Base-by-base conservation (phyloP, 495 filamentous ascomycete species). In the Aspergillus nanangensis region DNA sequence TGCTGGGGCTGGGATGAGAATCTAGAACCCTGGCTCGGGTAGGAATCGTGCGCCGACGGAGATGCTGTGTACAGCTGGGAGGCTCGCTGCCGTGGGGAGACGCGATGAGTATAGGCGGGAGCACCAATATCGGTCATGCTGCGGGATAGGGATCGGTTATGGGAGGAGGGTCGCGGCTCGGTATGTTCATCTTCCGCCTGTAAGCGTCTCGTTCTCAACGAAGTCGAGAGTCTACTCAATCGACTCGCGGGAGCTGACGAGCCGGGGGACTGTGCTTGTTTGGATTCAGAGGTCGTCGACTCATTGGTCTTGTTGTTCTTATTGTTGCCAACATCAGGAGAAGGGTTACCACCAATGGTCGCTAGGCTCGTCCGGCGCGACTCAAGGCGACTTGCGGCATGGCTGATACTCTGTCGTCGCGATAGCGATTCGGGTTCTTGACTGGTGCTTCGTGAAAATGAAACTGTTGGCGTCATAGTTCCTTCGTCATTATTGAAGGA, bases 341-440 rank as follows among this genome's bases (percentile, higher is more conserved):
- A 43, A 19, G 39, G 14, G 38, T 45, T 48, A 18, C 15, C 42
- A 23, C 66, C 72, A 10, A 69, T 51, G 39, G 72, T 72, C 14
- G 84, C 67, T 38, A 86, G 59, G 36, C 79, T 88, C 38, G 71
- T 72, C 41, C 90, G 76, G 51, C 83, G 81, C 38, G 86, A 83
- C 60, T 92, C 88, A 24, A 87, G 71, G 14, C 86, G 82, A 52
- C 81, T 83, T 33, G 82, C 67, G 8, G 84, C 75, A 51, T 88
- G 79, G 9, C n/a, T n/a, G n/a, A 74, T 85, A 70, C 71, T 59
- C 60, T 72, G 43, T 65, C 56, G 60, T 27, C 59, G 57, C 33
- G 56, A 43, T n/a, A 57, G 8, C 10, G 29, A 43, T 48, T 73
- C 66, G 5, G 71, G 63, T 44, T 80, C 76, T n/a, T 67, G 61